A percentile compares a stretch with the other conserved stretches of the same genome.
Evolutionary conservation across 2,329 filamentous ascomycete species (phyloP).

Genomic region (Trichoderma cornu-damae): DNA sequence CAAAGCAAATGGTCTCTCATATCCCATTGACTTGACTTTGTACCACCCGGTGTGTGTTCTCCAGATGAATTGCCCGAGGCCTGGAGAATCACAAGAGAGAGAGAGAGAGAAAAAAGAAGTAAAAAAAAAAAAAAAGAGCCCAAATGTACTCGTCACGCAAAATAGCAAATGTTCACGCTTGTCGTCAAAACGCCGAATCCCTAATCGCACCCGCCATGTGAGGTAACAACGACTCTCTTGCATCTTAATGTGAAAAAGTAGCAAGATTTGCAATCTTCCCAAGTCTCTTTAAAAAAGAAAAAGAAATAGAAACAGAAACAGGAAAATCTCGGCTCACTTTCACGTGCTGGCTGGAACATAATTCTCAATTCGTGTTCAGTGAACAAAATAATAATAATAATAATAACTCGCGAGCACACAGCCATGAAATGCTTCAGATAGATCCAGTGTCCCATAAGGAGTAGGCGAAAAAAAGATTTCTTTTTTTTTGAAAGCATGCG

Average conservation of each 20-base stretch:
- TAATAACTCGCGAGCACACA: background rate
- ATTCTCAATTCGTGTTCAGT: constrained; percentile 5
- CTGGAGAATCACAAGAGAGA: constrained; percentile 5
- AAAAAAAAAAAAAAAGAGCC: background rate
- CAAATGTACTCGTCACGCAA: constrained; percentile 26
- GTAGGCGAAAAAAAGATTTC: background rate
- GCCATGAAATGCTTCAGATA: constrained; percentile 13
- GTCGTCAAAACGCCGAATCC: constrained; percentile 23
- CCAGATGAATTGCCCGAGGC: background rate
- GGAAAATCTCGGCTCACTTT: background rate
- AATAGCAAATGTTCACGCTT: constrained; percentile 35
- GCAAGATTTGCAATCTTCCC: background rate
- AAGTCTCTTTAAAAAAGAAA: background rate
- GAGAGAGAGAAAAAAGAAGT: background rate
- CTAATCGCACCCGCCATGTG: background rate
- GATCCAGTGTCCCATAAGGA: constrained; percentile 15
- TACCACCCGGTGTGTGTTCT: background rate
- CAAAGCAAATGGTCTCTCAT: background rate
- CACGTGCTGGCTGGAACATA: background rate
- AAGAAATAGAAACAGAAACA: too few species aligned
- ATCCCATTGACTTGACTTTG: background rate
- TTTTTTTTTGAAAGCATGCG: constrained; percentile 27
- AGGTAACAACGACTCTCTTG: background rate
- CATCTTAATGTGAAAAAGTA: background rate
- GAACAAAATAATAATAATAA: too few species aligned